Evolutionary conservation across 139 green algal species (phyloP), one percentile per base, ranked within the genome.

Genomic region (Chlorella sp.): DNA sequence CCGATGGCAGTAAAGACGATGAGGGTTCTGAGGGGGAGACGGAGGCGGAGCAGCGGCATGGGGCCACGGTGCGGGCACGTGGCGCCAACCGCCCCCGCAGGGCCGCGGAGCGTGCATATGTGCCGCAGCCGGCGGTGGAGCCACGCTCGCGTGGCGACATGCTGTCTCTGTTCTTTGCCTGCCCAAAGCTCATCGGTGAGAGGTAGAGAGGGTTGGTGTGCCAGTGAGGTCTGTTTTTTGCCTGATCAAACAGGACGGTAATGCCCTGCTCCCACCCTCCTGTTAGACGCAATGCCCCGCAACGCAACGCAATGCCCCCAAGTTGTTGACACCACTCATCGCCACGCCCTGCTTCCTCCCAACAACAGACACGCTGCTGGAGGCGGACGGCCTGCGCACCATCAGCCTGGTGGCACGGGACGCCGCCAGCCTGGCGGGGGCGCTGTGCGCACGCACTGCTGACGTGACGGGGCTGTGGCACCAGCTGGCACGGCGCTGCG

Each of bases 361-460:
- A 26, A 32, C 22, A 24, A 36, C 78, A 83, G 78, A 61, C 24
- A 39, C 78, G 39, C 78, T 83, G 78, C 78, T 83, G 78, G 39
- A 83, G 78, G 39, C 78, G 3, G 78, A 83, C 28, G 78, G 78
- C 22, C 78, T 83, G 78, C 78, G 78, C 78, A 57, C 78, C 28
- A n/a, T 83, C 39, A 83, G 22, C 14, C 78, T 83, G 78, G 78
- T 83, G 39, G 78, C 78, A 28, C 78, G 78, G 21, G 78, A 83
- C 40, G 78, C 78, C 39, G 78, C 78, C 39, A 18, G 30, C 37
- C 78, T 83, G 78, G 78, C 78, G 4, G 39, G 24, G 4, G 78
- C 78, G 78, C 78, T 83, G 78, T 40, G 78, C 22, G 78, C 78
- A 26, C 78, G 78, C 39, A n/a, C 78, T 3, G 19, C 39, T 4